Conservation (phyloP, 1,139 yeast species). For the Kodamaea alishanica region DNA sequence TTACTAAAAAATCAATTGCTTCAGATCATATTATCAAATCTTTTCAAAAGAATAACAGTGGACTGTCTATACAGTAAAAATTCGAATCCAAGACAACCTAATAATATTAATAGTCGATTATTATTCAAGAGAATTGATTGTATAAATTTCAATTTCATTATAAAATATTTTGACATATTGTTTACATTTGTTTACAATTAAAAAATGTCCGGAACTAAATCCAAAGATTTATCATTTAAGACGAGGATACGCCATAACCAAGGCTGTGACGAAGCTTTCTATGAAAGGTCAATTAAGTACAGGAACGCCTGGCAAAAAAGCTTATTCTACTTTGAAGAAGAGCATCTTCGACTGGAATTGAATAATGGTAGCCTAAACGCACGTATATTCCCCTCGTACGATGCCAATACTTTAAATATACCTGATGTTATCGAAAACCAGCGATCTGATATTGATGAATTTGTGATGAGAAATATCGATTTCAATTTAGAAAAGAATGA, state of each 20-base stretch:
- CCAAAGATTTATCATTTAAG: conserved; percentile 30
- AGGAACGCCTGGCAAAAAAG: conserved; percentile 34
- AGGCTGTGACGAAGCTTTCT: conserved; percentile 33
- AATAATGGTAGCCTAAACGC: conserved; percentile 8
- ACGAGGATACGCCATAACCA: conserved; percentile 33
- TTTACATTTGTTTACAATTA: conserved; percentile 5
- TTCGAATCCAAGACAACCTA: no score
- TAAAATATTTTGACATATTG: not conserved
- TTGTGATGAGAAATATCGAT: not conserved
- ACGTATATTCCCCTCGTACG: conserved; percentile 4
- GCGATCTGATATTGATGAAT: not conserved
- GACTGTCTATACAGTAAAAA: no score
- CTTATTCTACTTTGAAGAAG: conserved; percentile 32
- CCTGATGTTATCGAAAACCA: conserved; percentile 3
- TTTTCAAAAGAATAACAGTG: no score
- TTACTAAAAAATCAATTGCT: no score
- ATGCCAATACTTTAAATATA: conserved; percentile 3
- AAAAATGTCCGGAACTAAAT: conserved; percentile 8
- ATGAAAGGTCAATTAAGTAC: conserved; percentile 24
- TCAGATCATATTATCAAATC: no score
- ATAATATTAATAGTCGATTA: no score
- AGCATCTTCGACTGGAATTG: conserved; percentile 8
- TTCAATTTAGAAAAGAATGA: conserved; percentile 6
- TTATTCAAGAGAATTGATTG: no score
- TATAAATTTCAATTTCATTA: not conserved